phyloP scores from a whole-genome alignment of 305 asterid genomes.

The Plantago lanceolata region DNA sequence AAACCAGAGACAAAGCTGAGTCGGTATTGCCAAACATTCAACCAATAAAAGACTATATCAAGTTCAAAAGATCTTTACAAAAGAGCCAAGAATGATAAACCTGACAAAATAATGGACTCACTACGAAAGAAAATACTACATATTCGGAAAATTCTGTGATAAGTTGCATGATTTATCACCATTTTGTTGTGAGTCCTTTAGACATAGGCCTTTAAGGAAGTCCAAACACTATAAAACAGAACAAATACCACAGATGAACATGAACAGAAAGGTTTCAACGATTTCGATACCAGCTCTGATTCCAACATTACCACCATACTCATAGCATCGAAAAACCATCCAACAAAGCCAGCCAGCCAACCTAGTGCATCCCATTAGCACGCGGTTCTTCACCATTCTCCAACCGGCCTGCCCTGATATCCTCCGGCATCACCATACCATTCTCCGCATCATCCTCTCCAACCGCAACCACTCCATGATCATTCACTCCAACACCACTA shows the following conservation, averaged over 20 bases:
- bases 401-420: conserved; percentile 26
- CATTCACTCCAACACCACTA: conserved; percentile 17
- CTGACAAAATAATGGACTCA: neutral
- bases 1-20: conserved; percentile 6
- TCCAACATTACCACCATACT: conserved; percentile 17
- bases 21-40: neutral
- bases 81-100: neutral
- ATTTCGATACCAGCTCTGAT: conserved; percentile 10
- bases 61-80: conserved; percentile 10
- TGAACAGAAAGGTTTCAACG: conserved; percentile 1
- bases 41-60: conserved; percentile 15
- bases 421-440: too few species aligned
- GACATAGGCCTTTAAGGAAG: conserved; percentile 9
- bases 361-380: conserved; percentile 23
- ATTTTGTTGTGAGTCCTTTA: conserved; percentile 11
- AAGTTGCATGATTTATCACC: conserved; percentile 25
- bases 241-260: neutral
- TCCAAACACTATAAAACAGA: conserved; percentile 20
- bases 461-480: conserved; percentile 21
- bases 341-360: neutral
- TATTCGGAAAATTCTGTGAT: conserved; percentile 2
- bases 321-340: conserved; percentile 1
- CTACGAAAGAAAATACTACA: neutral
- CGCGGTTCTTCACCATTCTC: conserved; percentile 26
- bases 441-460: conserved; percentile 23